These are phyloP conservation scores for Allantophomopsis lycopodina DNA, from an alignment of 2,329 filamentous ascomycete genomes.

Conservation along the genomic window DNA sequence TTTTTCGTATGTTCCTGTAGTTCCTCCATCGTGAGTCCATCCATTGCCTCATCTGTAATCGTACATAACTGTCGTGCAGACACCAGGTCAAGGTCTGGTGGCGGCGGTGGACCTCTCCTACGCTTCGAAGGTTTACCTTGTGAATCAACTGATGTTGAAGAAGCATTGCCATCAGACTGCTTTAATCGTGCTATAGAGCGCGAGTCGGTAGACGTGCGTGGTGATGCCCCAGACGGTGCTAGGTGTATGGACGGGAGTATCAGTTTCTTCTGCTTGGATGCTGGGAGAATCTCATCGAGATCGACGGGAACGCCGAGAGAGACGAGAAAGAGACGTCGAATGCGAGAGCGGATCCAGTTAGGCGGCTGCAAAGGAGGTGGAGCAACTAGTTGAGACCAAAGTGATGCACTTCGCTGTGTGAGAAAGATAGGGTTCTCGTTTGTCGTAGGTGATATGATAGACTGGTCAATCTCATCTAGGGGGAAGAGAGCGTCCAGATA, in stretches of 20 bases:
- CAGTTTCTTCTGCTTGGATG: conserved; percentile 96
- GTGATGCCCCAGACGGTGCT: conserved; percentile 33
- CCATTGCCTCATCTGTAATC: conserved; percentile 72
- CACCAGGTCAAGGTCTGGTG: conserved; percentile 67
- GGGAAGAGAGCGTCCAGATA: conserved; percentile 57
- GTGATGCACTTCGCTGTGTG: conserved; percentile 72
- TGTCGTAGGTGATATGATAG: conserved; percentile 30
- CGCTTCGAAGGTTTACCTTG: conserved; percentile 36
- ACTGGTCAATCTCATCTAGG: conserved; percentile 36
- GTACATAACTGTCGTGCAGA: conserved; percentile 65
- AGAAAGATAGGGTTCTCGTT: conserved; percentile 52
- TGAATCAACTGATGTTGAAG: conserved; percentile 43
- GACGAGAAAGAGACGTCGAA: conserved; percentile 86
- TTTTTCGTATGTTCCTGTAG: conserved; percentile 56
- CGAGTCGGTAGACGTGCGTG: conserved; percentile 39
- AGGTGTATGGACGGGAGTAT: conserved; percentile 66
- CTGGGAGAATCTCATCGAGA: conserved; percentile 90
- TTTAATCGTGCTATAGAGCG: conserved; percentile 17
- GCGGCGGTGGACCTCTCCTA: conserved; percentile 45
- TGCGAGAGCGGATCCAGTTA: conserved; percentile 95
- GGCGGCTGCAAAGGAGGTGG: conserved; percentile 89
- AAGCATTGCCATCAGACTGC: conserved; percentile 31
- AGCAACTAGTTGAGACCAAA: conserved; percentile 94
- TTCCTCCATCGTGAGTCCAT: conserved; percentile 67
- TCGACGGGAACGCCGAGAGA: conserved; percentile 93